Percentiles rank a stretch among this genome's conserved stretches.
phyloP scores from a whole-genome alignment of 148 eudicot genomes.

The Dysphania ambrosioides region DNA sequence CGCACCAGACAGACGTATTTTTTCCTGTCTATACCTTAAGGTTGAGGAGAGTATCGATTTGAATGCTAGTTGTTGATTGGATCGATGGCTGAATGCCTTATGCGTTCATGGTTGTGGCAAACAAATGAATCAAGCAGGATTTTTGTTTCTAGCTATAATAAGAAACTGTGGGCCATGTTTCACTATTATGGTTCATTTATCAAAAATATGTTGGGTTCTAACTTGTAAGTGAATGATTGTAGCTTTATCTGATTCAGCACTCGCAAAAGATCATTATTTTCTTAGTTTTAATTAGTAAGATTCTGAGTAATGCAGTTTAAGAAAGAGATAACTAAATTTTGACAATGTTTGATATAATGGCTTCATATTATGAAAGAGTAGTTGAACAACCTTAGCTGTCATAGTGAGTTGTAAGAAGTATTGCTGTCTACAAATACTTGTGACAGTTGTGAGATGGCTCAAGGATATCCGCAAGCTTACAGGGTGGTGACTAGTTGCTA shows the following conservation, averaged over 20 bases:
- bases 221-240: background rate
- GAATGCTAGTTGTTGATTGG: background rate
- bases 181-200: background rate
- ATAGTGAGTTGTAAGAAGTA: background rate
- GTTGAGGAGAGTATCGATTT: background rate
- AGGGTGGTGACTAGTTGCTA: background rate
- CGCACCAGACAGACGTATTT: background rate
- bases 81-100: background rate
- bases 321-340: too few species aligned
- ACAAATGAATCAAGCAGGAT: background rate
- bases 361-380: background rate
- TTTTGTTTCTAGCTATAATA: background rate
- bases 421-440: background rate
- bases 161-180: background rate
- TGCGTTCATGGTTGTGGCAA: background rate
- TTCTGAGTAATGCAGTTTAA: too few species aligned
- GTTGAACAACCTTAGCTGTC: background rate
- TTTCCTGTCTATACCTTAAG: background rate
- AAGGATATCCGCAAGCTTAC: background rate
- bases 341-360: background rate
- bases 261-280: background rate
- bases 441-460: background rate
- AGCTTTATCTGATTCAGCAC: background rate
- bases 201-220: too few species aligned
- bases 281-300: background rate